Evolutionary conservation across 345 rosid species (phyloP), one percentile per base, ranked within the genome.

Genomic region (Hirschfeldia incana): DNA sequence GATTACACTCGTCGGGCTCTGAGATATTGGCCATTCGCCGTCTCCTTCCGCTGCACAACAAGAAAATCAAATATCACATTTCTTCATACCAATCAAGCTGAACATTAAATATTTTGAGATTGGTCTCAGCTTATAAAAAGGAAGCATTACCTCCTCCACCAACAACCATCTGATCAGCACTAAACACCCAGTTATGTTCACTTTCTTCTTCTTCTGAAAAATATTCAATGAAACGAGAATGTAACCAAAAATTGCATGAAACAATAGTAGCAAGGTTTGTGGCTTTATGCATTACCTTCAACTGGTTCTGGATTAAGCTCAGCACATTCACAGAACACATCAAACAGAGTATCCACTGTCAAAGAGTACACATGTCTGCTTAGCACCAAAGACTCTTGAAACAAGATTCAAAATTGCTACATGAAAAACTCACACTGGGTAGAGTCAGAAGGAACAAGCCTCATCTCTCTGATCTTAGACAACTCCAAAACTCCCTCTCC

Each of bases 221-320:
- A 72, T 0, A n/a, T 11, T 30, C 28, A 61, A 67, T 27, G 69
- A 76, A 33, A 28, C 26, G 4, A 21, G 3, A 21, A 12, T 29
- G 69, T 70, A 70, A 65, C 39, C 30, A 34, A 1, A 69, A 1
- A 6, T 2, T 6, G 32, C 67, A 37, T 11, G 15, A 15, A 12
- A 15, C 3, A 27, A 33, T 2, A 69, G 8, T 17, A 57, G 66
- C 30, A 69, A 74, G 33, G 49, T 1, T 1, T 69, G 5, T 2
- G 16, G 34, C 72, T 26, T 13, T 37, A 33, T 3, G 42, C 85
- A 21, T 81, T 83, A 93, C 97, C 97, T 81, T 88, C 91, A 67
- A 88, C 61, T 11, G 93, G 97, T 72, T 93, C 97, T 1, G 99
- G 98, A 87, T 96, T 96, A 51, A 96, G 86, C 85, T 91, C 97